A percentile compares a stretch with the other conserved stretches of the same genome.
phyloP scores from a whole-genome alignment of 1,284 basidiomycete species.

The Microbotryum intermedium region DNA sequence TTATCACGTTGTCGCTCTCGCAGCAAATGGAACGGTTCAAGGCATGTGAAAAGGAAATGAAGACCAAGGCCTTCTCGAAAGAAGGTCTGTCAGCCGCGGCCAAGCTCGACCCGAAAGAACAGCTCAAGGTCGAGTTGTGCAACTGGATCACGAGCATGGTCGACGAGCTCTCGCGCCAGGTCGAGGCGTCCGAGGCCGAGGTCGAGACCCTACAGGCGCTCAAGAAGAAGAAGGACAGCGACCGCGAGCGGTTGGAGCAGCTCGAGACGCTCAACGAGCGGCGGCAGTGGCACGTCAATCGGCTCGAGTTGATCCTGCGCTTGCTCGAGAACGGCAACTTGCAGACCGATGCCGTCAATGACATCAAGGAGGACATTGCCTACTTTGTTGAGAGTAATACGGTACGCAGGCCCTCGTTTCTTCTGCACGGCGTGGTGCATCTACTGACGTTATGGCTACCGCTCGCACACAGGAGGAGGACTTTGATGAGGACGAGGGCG shows the following conservation, averaged over 20 bases:
- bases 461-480: conserved; percentile 67
- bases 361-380: conserved; percentile 85
- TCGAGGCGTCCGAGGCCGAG: conserved; percentile 91
- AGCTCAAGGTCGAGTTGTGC: conserved; percentile 86
- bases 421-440: conserved; percentile 3
- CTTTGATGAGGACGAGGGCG: conserved; percentile 94
- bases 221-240: conserved; percentile 79
- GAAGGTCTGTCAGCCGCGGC: conserved; percentile 92
- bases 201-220: conserved; percentile 76
- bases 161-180: conserved; percentile 85
- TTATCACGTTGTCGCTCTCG: background rate
- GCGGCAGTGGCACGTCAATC: conserved; percentile 87
- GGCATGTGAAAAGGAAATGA: conserved; percentile 99
- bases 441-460: background rate
- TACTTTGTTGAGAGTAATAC: conserved; percentile 97
- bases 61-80: conserved; percentile 99
- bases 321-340: conserved; percentile 91
- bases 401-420: conserved; percentile 48
- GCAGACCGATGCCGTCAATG: conserved; percentile 66
- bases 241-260: conserved; percentile 59
- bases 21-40: conserved; percentile 99
- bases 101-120: conserved; percentile 90
- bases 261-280: conserved; percentile 88
- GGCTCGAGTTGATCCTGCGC: conserved; percentile 87
- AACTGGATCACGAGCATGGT: conserved; percentile 79